Base-by-base conservation (phyloP, 129 eudicot species). In the Arctium lappa region DNA sequence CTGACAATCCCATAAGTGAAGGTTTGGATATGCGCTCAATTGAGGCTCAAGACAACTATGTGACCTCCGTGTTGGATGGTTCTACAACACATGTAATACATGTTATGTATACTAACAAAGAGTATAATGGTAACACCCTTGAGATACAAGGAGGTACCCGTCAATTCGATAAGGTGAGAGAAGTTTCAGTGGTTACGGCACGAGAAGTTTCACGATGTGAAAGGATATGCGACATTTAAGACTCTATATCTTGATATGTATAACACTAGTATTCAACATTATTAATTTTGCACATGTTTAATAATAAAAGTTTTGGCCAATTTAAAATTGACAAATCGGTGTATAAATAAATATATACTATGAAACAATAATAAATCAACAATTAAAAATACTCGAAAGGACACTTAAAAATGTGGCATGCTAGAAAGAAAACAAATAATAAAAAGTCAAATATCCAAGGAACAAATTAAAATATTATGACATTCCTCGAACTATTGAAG, bases 1-100 rank as follows among this genome's bases (percentile, higher is more conserved):
- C 81, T 0, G 78, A 86, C 27, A 84, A 82, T 22, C 81, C 84
- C 2, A 74, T 78, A 86, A 79, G 79, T 1, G 75, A 79, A 71
- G 66, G 38, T 69, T 78, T 79, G 3, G 62, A 86, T 44, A 74
- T 5, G 30, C 72, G 79, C 18, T 82, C 80, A 30, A 29, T 84
- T 10, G 73, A 83, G 34, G 80, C 70, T 38, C 83, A 63, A 73
- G 83, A 79, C 73, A 79, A 72, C 1, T 84, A 78, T 40, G 79
- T 84, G 44, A 78, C 83, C 83, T 79, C 83, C 11, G 83, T 79
- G 6, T 46, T 79, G 7, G 83, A 85, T 39, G 78, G 81, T 10
- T 74, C 81, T 22, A 85, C 62, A 48, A 71, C 42, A 42, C 77
- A 48, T 32, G 78, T 69, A 4, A 34, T 80, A 8, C 56, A 79